Evolutionary conservation across 805 yeast genomes (phyloP).

Genomic region (Dipodascus geniculatus): DNA sequence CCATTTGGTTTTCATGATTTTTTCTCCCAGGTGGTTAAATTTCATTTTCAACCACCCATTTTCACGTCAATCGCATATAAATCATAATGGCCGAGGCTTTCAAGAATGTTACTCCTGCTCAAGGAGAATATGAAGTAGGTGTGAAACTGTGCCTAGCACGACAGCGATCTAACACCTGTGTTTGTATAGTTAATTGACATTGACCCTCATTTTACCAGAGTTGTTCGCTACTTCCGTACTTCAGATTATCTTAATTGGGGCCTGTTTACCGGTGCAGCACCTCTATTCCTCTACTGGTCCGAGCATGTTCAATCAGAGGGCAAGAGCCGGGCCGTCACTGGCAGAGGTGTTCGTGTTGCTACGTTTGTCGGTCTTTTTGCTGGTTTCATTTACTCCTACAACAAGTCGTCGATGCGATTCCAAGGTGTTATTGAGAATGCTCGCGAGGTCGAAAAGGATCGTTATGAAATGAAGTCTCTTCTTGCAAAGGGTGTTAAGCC

Average conservation of each 20-base stretch:
- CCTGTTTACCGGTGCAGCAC: conserved; percentile 37
- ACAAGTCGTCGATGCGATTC: conserved; percentile 55
- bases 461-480: conserved; percentile 58
- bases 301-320: conserved; percentile 42
- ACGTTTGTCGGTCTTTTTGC: conserved; percentile 53
- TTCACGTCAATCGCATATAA: neutral
- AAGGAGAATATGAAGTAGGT: conserved; percentile 2
- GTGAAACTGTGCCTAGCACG: neutral
- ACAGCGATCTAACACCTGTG: neutral
- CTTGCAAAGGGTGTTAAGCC: conserved; percentile 56
- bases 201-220: conserved; percentile 68
- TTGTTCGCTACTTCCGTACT: conserved; percentile 58
- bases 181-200: conserved; percentile 46
- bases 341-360: conserved; percentile 51
- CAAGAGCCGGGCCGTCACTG: conserved; percentile 34
- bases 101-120: conserved; percentile 1
- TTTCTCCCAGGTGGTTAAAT: neutral
- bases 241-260: conserved; percentile 49
- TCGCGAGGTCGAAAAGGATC: conserved; percentile 59
- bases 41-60: conserved; percentile 1
- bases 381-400: conserved; percentile 65
- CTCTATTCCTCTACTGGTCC: conserved; percentile 32
- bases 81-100: neutral
- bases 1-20: neutral
- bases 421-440: conserved; percentile 67